A percentile compares a stretch with the other conserved stretches of the same genome.
Evolutionary conservation across 805 yeast genomes (phyloP).

Genomic region (Metschnikowia arizonensis): DNA sequence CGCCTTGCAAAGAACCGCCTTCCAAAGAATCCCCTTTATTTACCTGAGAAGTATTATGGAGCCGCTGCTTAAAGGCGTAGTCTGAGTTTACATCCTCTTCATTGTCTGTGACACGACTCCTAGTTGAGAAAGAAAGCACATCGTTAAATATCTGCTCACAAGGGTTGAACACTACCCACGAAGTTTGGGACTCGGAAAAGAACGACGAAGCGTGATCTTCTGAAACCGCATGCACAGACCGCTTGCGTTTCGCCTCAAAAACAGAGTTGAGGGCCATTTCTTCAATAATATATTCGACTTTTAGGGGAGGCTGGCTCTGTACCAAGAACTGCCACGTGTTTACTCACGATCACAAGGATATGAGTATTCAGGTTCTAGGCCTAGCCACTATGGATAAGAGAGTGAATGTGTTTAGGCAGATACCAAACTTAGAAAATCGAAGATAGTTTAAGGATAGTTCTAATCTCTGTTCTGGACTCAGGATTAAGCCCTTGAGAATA

Average conservation of each 20-base stretch:
- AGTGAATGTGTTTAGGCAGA: background rate
- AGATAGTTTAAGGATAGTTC: background rate
- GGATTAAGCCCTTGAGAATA: background rate
- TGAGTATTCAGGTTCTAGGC: background rate
- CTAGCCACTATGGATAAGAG: background rate
- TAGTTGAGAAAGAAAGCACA: slow-evolving; percentile 18
- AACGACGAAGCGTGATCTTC: slow-evolving; percentile 14
- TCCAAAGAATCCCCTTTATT: background rate
- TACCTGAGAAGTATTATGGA: background rate
- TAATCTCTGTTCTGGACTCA: background rate
- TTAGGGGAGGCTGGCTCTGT: background rate
- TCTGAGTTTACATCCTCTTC: slow-evolving; percentile 6
- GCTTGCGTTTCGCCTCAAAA: slow-evolving; percentile 12
- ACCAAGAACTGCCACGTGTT: background rate
- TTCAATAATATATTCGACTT: no score
- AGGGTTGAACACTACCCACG: slow-evolving; percentile 20
- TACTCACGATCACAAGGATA: background rate
- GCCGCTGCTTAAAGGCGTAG: background rate
- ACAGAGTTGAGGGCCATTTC: slow-evolving; percentile 17
- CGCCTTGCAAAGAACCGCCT: no score
- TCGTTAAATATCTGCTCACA: slow-evolving; percentile 14
- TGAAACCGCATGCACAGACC: slow-evolving; percentile 10
- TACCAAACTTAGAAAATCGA: background rate
- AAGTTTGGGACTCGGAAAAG: slow-evolving; percentile 18
- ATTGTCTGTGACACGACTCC: slow-evolving; percentile 15